A percentile compares a stretch with the other conserved stretches of the same genome.
phyloP scores from a whole-genome alignment of 148 eudicot species.

The Tetragonia tetragonoides region DNA sequence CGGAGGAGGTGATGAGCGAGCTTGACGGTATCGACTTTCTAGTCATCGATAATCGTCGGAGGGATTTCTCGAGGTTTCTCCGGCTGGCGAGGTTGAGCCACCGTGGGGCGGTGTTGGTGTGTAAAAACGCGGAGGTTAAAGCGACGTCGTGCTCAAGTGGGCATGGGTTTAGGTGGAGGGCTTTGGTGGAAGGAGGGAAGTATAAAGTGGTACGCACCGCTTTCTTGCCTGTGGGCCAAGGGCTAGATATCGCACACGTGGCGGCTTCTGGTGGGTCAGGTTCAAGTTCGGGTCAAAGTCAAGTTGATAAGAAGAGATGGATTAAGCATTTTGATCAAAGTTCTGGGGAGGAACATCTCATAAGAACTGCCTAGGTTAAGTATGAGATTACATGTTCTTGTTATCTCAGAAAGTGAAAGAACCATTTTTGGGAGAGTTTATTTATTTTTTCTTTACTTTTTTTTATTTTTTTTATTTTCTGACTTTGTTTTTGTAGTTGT shows the following conservation, averaged over 20 bases:
- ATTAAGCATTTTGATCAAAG: constrained; percentile 48
- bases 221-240: constrained; percentile 72
- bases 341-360: constrained; percentile 70
- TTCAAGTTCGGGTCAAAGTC: neutral
- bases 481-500: neutral
- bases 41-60: constrained; percentile 50
- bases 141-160: constrained; percentile 29
- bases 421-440: neutral
- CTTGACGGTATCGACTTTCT: constrained; percentile 61
- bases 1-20: constrained; percentile 51
- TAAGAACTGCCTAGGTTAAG: constrained; percentile 37
- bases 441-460: neutral
- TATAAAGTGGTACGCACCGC: constrained; percentile 62
- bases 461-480: neutral
- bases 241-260: constrained; percentile 77
- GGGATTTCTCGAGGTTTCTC: constrained; percentile 44
- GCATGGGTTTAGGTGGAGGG: constrained; percentile 48
- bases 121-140: constrained; percentile 59
- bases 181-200: constrained; percentile 43
- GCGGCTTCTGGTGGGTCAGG: constrained; percentile 34
- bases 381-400: neutral
- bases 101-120: constrained; percentile 77
- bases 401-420: neutral
- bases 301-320: constrained; percentile 42
- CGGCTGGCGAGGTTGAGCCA: constrained; percentile 53